A percentile compares a stretch with the other conserved stretches of the same genome.
These are phyloP conservation scores for Porphyrellus cyaneotinctus DNA, from an alignment of 768 basidiomycete species.

Conservation along the genomic window DNA sequence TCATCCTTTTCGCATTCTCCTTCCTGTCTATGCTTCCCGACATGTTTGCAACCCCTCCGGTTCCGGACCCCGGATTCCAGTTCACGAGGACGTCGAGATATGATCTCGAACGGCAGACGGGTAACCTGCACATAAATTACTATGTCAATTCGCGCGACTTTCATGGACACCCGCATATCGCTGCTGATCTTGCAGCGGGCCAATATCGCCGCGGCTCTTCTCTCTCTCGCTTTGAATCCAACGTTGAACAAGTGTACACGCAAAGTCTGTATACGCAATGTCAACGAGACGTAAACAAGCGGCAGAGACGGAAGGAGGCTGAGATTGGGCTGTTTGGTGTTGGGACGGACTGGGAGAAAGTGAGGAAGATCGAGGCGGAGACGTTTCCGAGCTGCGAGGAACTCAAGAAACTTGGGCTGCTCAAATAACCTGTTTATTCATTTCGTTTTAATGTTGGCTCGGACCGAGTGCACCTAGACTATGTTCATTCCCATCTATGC, in stretches of 20 bases:
- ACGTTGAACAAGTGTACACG: constrained; percentile 72
- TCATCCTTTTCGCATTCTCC: constrained; percentile 83
- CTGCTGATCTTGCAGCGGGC: constrained; percentile 59
- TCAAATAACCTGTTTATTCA: constrained; percentile 34
- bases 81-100: constrained; percentile 60
- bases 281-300: constrained; percentile 60
- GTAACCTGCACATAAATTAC: constrained; percentile 68
- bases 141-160: constrained; percentile 81
- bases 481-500: constrained; percentile 4
- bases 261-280: constrained; percentile 69
- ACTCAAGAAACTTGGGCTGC: constrained; percentile 57
- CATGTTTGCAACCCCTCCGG: constrained; percentile 60
- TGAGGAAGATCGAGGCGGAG: constrained; percentile 67
- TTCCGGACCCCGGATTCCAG: constrained; percentile 77
- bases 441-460: constrained; percentile 9
- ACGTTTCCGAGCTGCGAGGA: constrained; percentile 74
- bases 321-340: constrained; percentile 88
- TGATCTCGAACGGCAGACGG: constrained; percentile 69
- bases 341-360: constrained; percentile 90
- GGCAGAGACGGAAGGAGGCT: constrained; percentile 66
- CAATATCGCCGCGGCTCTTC: constrained; percentile 28
- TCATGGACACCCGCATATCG: constrained; percentile 68
- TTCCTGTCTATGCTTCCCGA: constrained; percentile 76
- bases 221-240: constrained; percentile 64
- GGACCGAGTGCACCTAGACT: constrained; percentile 9